Conservation (phyloP, 2,329 filamentous ascomycete species). For the Sclerotinia trifoliorum region DNA sequence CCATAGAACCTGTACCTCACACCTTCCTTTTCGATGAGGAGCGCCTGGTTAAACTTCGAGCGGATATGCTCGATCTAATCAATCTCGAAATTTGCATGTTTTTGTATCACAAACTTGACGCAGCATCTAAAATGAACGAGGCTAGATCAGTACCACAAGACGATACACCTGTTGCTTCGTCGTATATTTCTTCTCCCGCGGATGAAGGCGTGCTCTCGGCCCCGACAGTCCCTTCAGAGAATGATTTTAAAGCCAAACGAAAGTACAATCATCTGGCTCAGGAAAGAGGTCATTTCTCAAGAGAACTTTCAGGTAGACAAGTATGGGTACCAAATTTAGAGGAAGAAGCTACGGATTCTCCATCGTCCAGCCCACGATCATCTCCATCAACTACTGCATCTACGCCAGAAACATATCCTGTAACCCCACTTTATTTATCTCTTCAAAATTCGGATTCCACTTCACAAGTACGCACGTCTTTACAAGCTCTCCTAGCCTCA, state of each 20-base stretch:
- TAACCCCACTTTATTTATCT: constrained; percentile 36
- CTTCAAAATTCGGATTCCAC: constrained; percentile 31
- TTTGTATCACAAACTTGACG: constrained; percentile 35
- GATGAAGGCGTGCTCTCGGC: constrained; percentile 33
- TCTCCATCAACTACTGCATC: constrained; percentile 38
- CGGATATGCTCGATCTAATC: constrained; percentile 60
- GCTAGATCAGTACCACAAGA: constrained; percentile 27
- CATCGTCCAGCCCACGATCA: constrained; percentile 35
- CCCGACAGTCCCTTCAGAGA: constrained; percentile 35
- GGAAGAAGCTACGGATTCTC: constrained; percentile 29
- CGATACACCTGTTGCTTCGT: constrained; percentile 32
- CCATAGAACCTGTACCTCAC: constrained; percentile 50
- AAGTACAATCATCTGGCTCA: constrained; percentile 25
- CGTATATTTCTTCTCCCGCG: constrained; percentile 33
- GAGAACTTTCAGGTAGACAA: constrained; percentile 30
- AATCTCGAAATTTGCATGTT: constrained; percentile 59
- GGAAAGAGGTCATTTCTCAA: constrained; percentile 33
- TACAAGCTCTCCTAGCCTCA: constrained; percentile 39
- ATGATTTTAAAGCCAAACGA: constrained; percentile 34
- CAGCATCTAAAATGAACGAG: constrained; percentile 29
- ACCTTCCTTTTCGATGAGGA: constrained; percentile 67
- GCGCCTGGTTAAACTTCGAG: constrained; percentile 58
- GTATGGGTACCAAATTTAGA: constrained; percentile 34
- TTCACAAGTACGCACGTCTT: constrained; percentile 34
- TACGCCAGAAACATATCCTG: constrained; percentile 32